phyloP scores from a whole-genome alignment of 768 basidiomycete species.

The Infundibulicybe gibba region DNA sequence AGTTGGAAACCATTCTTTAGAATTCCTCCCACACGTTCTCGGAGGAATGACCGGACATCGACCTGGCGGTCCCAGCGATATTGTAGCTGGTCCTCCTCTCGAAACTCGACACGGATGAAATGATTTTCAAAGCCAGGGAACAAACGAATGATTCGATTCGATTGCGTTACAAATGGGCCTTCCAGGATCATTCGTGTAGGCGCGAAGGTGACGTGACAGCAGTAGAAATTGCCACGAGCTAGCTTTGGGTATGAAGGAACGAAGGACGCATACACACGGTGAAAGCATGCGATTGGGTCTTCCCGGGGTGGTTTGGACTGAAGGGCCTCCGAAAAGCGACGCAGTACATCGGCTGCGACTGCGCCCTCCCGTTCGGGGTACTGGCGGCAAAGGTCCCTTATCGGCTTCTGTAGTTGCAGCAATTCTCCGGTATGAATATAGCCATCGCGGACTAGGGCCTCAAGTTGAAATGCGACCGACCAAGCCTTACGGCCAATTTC shows the following conservation, averaged over 20 bases:
- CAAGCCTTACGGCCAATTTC: constrained; percentile 30
- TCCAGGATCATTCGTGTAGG: constrained; percentile 73
- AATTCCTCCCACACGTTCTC: constrained; percentile 52
- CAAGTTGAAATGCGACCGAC: constrained; percentile 75
- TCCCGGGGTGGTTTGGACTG: constrained; percentile 34
- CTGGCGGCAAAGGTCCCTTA: constrained; percentile 35
- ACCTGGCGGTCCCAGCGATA: constrained; percentile 70
- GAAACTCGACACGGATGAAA: constrained; percentile 82
- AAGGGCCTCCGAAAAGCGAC: constrained; percentile 49
- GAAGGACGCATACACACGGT: constrained; percentile 28
- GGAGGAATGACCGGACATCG: constrained; percentile 53
- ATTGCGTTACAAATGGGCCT: constrained; percentile 72
- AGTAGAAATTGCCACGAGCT: constrained; percentile 48
- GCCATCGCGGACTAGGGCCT: constrained; percentile 61
- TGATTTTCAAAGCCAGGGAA: constrained; percentile 57
- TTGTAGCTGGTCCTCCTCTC: constrained; percentile 77
- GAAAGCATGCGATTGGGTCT: constrained; percentile 40
- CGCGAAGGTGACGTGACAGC: constrained; percentile 72
- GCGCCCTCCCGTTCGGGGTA: constrained; percentile 17
- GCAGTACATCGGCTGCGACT: constrained; percentile 46
- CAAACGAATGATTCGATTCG: constrained; percentile 75
- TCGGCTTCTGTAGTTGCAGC: constrained; percentile 33
- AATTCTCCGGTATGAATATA: constrained; percentile 61
- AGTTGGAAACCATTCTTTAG: constrained; percentile 66
- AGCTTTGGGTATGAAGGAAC: constrained; percentile 14